Evolutionary conservation across 164 flowering plant genomes (phyloP), one percentile per base, ranked within the genome.

Genomic region (Paratinospora sagittata): DNA sequence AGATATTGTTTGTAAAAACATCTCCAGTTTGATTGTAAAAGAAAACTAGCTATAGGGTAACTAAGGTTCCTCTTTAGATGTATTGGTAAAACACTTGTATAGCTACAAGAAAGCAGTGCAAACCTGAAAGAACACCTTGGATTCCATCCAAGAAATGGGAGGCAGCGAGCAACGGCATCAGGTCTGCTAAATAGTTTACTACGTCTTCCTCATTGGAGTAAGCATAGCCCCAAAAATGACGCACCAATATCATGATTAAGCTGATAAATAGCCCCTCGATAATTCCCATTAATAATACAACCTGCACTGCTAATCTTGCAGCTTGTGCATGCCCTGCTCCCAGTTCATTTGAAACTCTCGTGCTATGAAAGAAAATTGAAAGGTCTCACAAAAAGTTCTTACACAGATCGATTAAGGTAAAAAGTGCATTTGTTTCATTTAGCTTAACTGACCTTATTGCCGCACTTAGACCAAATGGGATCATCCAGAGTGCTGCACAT

Each of bases 341-440:
- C 68, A 92, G 72, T 74, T 90, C 96, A 69, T 90, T 92, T 43
- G 96, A 90, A 13, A 92, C 91, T 68, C 97, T 72, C 34, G 96
- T 89, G 74, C 96, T 92, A 72, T 1, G 41, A 26, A 69, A 19
- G 60, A 49, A 68, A 24, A 45, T 21, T 23, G 36, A n/a, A 63
- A 34, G n/a, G n/a, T 27, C 4, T 66, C 52, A 39, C 6, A 24
- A n/a, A n/a, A 68, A 47, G n/a, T 47, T 27, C 1, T 21, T 30
- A 27, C 23, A 24, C 26, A 43, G 7, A 43, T 41, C 13, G 47
- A 14, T 9, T 41, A 24, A 41, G 10, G n/a, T n/a, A n/a, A n/a
- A n/a, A n/a, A 23, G 9, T 45, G 8, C 17, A 9, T n/a, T 17
- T 21, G 41, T 49, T 68, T 49, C 36, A 45, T 67, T 55, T 23